Base-by-base conservation (phyloP, 345 rosid species). In the Gossypium anomalum region DNA sequence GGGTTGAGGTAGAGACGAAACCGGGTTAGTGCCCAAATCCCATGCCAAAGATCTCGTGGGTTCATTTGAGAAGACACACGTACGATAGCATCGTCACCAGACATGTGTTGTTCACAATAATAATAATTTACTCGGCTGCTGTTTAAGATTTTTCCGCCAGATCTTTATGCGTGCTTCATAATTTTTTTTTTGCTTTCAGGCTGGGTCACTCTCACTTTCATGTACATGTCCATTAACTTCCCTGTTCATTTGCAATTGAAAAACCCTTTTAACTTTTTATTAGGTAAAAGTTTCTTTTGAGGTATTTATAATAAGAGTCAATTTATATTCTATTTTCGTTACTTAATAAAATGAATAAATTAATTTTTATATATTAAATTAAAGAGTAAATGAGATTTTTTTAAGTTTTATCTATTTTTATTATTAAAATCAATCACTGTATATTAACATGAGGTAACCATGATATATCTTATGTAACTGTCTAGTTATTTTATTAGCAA, bases 361-460 rank as follows among this genome's bases (percentile, higher is more conserved):
- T 5, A 5, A 34, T 5, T 34, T 34, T 5, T 34, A 0, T 34
- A 34, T 0, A 34, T 34, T 34, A 34, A 0, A 5, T 4, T 0
- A 34, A 29, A 3, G 4, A 34, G 0, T 34, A 5, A 5, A 34
- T 34, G 7, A 34, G 0, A 34, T 5, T 1, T 5, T 5, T 34
- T 5, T 0, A 34, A 34, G 0, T 5, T 34, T 1, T 34, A 34
- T 34, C 0, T 5, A 5, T 34, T 34, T 34, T 34, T 34, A 34
- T 5, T 34, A 0, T 34, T 34, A 34, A 34, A 34, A 34, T 0
- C 1, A 0, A 34, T 34, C 1, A 34, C 0, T 5, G 0, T 34
- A 34, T 34, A 34, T 34, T 1, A 34, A 34, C 0, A 5, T 5
- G 0, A 34, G 0, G 7, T 34, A 5, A 1, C 5, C 0, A 1